phyloP scores from a whole-genome alignment of 441 rosid genomes.

The Pelargonium fulgidum region DNA sequence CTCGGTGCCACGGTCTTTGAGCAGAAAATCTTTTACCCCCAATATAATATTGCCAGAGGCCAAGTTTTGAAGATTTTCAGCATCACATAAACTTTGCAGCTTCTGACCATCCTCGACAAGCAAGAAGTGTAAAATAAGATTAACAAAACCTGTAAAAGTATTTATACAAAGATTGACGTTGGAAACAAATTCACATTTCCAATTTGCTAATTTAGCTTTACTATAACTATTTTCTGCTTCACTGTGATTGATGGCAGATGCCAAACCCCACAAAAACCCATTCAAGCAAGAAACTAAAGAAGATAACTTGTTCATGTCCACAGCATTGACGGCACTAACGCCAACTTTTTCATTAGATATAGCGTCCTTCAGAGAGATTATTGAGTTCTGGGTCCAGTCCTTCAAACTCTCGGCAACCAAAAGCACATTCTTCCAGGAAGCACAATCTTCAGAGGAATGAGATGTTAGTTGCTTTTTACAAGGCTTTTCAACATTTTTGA shows the following conservation, averaged over 20 bases:
- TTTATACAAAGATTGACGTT: conserved; percentile 32
- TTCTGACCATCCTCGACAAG: conserved; percentile 35
- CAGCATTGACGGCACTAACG: conserved; percentile 25
- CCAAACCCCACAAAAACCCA: conserved; percentile 83
- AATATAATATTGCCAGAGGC: conserved; percentile 17
- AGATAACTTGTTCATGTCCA: conserved; percentile 42
- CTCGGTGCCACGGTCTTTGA: conserved; percentile 2
- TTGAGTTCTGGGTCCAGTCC: conserved; percentile 46
- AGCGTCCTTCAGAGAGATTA: conserved; percentile 37
- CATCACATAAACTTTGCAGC: conserved; percentile 26
- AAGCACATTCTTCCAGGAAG: conserved; percentile 39
- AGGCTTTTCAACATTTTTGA: conserved; percentile 18
- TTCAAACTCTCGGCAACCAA: conserved; percentile 44
- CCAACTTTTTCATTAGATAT: conserved; percentile 29
- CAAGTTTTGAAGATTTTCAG: conserved; percentile 22
- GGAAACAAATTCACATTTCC: conserved; percentile 36
- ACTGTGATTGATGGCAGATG: conserved; percentile 42
- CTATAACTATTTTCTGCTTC: conserved; percentile 31
- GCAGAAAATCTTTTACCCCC: conserved; percentile 19
- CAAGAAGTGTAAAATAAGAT: conserved; percentile 34
- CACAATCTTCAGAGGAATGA: conserved; percentile 26
- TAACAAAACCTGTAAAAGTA: conserved; percentile 38
- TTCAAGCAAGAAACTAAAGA: conserved; percentile 53
- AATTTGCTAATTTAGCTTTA: conserved; percentile 32
- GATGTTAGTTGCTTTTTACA: conserved; percentile 26